Conservation (phyloP, 78 protist genomes). For the Emiliania huxleyi region DNA sequence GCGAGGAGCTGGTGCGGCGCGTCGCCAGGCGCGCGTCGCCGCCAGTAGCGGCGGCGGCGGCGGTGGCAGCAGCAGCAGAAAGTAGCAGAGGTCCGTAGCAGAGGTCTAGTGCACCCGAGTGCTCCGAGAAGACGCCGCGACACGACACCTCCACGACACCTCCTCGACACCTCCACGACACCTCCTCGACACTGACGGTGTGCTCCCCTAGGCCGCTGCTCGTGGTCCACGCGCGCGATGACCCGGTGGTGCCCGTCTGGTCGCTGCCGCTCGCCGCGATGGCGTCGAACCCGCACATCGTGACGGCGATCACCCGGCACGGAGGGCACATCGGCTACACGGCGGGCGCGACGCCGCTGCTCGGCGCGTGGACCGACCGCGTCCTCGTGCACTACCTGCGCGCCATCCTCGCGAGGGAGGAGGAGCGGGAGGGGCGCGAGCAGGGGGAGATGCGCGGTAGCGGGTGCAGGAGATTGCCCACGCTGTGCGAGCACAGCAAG, state of each 20-base stretch:
- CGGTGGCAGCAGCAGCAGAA: too few species aligned
- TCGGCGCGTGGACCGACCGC: background rate
- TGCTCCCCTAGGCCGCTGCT: background rate
- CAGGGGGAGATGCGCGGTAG: background rate
- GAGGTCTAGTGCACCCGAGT: too few species aligned
- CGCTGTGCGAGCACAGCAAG: background rate
- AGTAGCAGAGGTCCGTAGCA: too few species aligned
- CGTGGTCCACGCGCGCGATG: background rate
- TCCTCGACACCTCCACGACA: too few species aligned
- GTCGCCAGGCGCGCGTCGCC: too few species aligned
- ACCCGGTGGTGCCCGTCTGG: background rate
- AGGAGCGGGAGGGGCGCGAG: background rate
- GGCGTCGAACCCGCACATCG: background rate
- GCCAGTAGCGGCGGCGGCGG: too few species aligned
- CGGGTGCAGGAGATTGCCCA: too few species aligned
- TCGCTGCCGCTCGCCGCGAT: background rate
- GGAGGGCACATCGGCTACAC: constrained; percentile 13
- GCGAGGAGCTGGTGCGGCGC: too few species aligned
- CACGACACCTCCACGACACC: too few species aligned
- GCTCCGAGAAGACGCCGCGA: too few species aligned
- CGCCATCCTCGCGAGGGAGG: background rate
- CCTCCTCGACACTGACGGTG: too few species aligned
- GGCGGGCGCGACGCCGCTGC: background rate
- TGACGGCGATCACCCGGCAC: background rate
- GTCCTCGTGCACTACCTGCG: background rate